Evolutionary conservation across 2,329 filamentous ascomycete genomes (phyloP), one percentile per base, ranked within the genome.

Genomic region (Paraphaeosphaeria minitans): DNA sequence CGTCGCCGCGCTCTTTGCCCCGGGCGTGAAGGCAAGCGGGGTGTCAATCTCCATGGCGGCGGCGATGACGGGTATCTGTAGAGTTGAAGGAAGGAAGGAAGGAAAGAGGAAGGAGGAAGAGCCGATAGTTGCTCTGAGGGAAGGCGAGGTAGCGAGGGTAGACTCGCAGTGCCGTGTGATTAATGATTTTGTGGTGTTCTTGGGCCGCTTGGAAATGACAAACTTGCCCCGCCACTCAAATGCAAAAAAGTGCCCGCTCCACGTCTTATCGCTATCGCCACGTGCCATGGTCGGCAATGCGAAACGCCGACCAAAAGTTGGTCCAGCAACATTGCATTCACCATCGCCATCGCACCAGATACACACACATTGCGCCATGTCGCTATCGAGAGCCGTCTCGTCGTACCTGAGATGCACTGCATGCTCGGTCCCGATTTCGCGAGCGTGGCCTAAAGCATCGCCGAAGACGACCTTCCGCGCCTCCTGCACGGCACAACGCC

Each of bases 1-100:
- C n/a, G 86, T 89, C 63, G 86, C 85, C 63, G 80, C 71, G 58
- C 66, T 78, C 61, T 76, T 74, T 31, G 72, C 67, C 49, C 67
- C 66, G 58, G 78, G 75, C 59, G 74, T 74, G 64, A 81, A 77
- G 50, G 75, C 66, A 47, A 78, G 70, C 56, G 74, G 73, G 48
- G 67, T 58, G 64, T 80, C 78, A 55, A 80, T 67, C 63, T 80
- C 77, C 78, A 80, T 80, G 58, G 60, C 54, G 56, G 63, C 57
- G 57, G 60, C 54, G 56, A 62, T 56, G 57, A 61, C 52, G 53
- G 51, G 55, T 60, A 51, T 57, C 31, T 5, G 12, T 10, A 46
- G 22, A 5, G 19, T 7, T 2, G 4, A 8, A 43, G 22, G 43
- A n/a, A 43, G 31, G 29, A 12, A 12, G n/a, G n/a, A n/a, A n/a